These are phyloP conservation scores for Chlamydomonas sphaeroides DNA, from an alignment of 139 green algal species.

Conservation along the genomic window DNA sequence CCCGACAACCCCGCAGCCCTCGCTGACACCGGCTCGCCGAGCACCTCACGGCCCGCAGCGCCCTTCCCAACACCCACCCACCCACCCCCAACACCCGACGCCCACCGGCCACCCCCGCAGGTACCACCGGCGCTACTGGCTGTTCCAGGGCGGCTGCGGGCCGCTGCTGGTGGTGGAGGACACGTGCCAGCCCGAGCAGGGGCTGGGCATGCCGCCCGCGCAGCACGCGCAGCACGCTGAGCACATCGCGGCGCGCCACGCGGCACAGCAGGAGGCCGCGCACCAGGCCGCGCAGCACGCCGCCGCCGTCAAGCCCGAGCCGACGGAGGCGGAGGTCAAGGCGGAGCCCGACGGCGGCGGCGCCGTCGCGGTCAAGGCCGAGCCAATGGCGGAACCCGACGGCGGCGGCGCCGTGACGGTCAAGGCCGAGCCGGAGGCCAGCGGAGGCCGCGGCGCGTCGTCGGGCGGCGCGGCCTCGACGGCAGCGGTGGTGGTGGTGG, in stretches of 20 bases:
- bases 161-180: constrained; percentile 31
- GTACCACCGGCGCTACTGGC: constrained; percentile 60
- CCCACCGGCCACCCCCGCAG: no score
- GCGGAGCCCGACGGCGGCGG: background rate
- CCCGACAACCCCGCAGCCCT: no score
- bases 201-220: background rate
- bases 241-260: background rate
- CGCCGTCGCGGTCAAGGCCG: background rate
- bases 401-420: background rate
- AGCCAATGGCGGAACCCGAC: background rate
- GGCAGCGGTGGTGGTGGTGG: background rate
- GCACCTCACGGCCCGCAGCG: no score
- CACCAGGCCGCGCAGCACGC: background rate
- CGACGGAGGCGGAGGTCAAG: background rate
- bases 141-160: constrained; percentile 31
- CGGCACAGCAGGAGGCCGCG: background rate
- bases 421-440: background rate
- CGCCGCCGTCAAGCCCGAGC: background rate
- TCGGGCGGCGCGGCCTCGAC: no score
- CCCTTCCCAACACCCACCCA: no score
- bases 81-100: no score
- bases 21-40: no score
- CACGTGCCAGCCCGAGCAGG: constrained; percentile 9
- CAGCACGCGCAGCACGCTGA: background rate
- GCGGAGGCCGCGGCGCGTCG: no score